These are phyloP conservation scores for Sedum album DNA, from an alignment of 164 flowering plant genomes.

Conservation along the genomic window DNA sequence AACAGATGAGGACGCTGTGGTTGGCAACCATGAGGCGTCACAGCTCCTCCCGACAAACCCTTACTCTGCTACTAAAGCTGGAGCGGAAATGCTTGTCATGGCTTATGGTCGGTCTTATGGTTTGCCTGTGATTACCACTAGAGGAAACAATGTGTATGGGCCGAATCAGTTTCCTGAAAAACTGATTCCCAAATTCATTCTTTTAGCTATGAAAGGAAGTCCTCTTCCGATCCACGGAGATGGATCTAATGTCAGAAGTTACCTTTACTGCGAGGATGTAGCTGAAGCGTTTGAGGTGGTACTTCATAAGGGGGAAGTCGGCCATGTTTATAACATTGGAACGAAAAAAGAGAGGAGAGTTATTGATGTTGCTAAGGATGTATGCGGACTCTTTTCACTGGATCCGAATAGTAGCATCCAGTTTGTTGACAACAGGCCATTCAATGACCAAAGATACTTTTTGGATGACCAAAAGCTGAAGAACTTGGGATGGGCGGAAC, in stretches of 20 bases:
- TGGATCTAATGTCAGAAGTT: constrained; percentile 10
- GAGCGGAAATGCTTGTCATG: constrained; percentile 12
- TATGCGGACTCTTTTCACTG: not conserved
- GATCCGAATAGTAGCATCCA: not conserved
- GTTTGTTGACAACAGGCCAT: constrained; percentile 10
- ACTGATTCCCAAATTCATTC: constrained; percentile 9
- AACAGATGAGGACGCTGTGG: constrained; percentile 5
- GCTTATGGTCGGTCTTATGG: constrained; percentile 10
- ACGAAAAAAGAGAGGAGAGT: constrained; percentile 9
- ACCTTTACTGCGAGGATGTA: constrained; percentile 7
- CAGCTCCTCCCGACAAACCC: constrained; percentile 11
- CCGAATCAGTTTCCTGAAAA: constrained; percentile 12
- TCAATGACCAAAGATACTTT: constrained; percentile 9
- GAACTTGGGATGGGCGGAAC: constrained; percentile 6
- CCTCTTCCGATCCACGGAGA: constrained; percentile 9
- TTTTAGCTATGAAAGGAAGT: constrained; percentile 9
- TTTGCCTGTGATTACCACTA: constrained; percentile 8
- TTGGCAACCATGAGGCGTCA: constrained; percentile 5
- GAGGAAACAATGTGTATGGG: constrained; percentile 11
- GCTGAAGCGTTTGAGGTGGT: constrained; percentile 11
- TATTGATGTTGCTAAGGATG: constrained; percentile 6
- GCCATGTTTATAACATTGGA: constrained; percentile 9
- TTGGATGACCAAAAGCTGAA: no score
- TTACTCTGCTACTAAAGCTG: constrained; percentile 10
- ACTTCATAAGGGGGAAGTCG: constrained; percentile 10